phyloP scores from a whole-genome alignment of 176 grass and related monocot genomes.

The Tillandsia leiboldiana region DNA sequence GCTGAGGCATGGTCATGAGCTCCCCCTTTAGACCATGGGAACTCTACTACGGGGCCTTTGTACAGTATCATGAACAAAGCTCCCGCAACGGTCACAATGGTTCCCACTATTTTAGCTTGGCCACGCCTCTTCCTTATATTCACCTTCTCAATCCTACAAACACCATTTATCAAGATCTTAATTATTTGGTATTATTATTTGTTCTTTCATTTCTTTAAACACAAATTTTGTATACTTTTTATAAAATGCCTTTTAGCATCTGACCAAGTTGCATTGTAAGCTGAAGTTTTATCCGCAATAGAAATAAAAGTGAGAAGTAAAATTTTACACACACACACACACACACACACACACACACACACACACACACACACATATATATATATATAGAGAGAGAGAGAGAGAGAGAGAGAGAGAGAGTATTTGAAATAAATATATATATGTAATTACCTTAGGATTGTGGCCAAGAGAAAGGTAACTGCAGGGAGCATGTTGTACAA shows the following conservation, averaged over 20 bases:
- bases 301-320: too few relatives aligned
- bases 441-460: constrained; percentile 34
- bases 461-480: constrained; percentile 67
- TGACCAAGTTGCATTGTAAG: too few relatives aligned
- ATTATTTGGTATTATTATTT: too few relatives aligned
- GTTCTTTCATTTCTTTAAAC: too few relatives aligned
- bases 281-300: too few relatives aligned
- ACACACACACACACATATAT: too few relatives aligned
- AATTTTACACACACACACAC: too few relatives aligned
- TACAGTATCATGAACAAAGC: constrained; percentile 90
- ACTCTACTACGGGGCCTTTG: constrained; percentile 53
- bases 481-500: constrained; percentile 71
- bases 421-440: not conserved
- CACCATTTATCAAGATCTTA: not conserved
- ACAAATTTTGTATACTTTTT: too few relatives aligned
- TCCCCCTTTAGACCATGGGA: constrained; percentile 56
- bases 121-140: constrained; percentile 47
- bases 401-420: too few relatives aligned
- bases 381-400: too few relatives aligned
- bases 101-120: constrained; percentile 78
- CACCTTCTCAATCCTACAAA: constrained; percentile 56
- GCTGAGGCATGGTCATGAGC: constrained; percentile 14
- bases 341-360: too few relatives aligned
- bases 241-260: too few relatives aligned
- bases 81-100: constrained; percentile 48